A percentile compares a stretch with the other conserved stretches of the same genome.
Conservation (phyloP, 2,329 filamentous ascomycete species). For the Aspergillus transmontanensis region DNA sequence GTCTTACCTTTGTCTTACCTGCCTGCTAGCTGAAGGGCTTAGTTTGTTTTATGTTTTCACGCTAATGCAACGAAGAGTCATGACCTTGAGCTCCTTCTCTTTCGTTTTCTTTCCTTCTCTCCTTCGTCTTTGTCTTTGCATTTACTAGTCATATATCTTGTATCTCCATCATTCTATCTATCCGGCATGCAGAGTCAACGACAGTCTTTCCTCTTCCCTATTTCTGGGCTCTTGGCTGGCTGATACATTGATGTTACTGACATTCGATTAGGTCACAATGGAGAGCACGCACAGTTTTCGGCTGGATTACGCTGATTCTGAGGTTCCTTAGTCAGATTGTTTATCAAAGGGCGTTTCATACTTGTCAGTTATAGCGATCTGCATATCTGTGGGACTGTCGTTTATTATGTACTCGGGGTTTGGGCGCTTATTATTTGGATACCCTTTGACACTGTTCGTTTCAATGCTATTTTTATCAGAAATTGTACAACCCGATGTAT, state of each 20-base stretch:
- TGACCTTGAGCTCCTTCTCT: constrained; percentile 29
- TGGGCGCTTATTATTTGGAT: neutral
- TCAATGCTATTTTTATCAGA: neutral
- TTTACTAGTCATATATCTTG: constrained; percentile 6
- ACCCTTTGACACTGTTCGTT: neutral
- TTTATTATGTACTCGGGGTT: neutral
- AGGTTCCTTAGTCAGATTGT: neutral
- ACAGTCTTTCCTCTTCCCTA: neutral
- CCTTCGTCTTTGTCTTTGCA: constrained; percentile 8
- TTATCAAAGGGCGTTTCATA: neutral
- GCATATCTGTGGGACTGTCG: neutral
- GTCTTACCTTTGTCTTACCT: constrained; percentile 19
- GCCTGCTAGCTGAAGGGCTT: constrained; percentile 27
- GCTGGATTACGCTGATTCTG: neutral
- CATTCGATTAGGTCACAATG: neutral
- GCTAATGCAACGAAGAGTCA: constrained; percentile 44
- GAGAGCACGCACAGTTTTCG: neutral
- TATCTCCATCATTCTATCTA: neutral
- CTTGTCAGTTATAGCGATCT: neutral
- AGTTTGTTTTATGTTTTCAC: constrained; percentile 36
- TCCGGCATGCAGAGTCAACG: neutral
- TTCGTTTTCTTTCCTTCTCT: constrained; percentile 15
- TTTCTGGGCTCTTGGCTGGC: neutral
- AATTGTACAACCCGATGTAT: neutral
- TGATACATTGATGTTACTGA: neutral